These are phyloP conservation scores for Fusarium sororula DNA, from an alignment of 2,329 filamentous ascomycete species.

Conservation along the genomic window DNA sequence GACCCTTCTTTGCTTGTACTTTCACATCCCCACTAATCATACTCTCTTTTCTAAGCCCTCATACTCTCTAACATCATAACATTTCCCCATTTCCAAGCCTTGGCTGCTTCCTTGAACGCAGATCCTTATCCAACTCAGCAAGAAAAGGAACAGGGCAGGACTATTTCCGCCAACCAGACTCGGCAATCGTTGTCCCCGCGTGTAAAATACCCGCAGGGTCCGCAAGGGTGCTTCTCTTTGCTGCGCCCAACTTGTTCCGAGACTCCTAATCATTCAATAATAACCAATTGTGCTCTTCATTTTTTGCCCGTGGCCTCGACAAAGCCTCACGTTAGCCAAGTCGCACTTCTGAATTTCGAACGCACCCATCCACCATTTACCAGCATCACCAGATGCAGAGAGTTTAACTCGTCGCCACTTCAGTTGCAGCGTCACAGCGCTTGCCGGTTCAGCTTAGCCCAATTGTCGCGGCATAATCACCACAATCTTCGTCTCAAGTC, in stretches of 20 bases:
- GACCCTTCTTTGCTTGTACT: conserved; percentile 12
- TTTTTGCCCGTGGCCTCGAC: conserved; percentile 34
- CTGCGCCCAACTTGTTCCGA: conserved; percentile 30
- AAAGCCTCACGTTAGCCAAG: conserved; percentile 7
- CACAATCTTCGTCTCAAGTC: conserved; percentile 6
- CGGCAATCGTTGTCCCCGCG: conserved; percentile 38
- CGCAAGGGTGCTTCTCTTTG: conserved; percentile 29
- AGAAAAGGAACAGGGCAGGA: conserved; percentile 3
- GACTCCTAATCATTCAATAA: conserved; percentile 6
- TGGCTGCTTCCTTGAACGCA: conserved; percentile 29
- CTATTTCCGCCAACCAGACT: conserved; percentile 34
- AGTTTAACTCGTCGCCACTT: conserved; percentile 14
- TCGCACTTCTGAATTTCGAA: conserved; percentile 13
- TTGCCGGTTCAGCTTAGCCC: conserved; percentile 8
- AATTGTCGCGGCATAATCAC: conserved; percentile 19
- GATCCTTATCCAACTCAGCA: conserved; percentile 30
- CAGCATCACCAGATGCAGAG: conserved; percentile 20
- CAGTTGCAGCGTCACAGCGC: conserved; percentile 26
- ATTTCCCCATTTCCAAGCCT: conserved; percentile 16
- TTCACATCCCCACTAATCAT: not conserved
- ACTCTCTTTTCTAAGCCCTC: conserved; percentile 16
- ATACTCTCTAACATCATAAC: conserved; percentile 7
- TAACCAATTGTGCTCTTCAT: conserved; percentile 40
- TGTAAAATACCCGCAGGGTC: conserved; percentile 31
- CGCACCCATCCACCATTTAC: conserved; percentile 4